Conservation (phyloP, 2,329 filamentous ascomycete genomes). For the Ophiobolus disseminans region DNA sequence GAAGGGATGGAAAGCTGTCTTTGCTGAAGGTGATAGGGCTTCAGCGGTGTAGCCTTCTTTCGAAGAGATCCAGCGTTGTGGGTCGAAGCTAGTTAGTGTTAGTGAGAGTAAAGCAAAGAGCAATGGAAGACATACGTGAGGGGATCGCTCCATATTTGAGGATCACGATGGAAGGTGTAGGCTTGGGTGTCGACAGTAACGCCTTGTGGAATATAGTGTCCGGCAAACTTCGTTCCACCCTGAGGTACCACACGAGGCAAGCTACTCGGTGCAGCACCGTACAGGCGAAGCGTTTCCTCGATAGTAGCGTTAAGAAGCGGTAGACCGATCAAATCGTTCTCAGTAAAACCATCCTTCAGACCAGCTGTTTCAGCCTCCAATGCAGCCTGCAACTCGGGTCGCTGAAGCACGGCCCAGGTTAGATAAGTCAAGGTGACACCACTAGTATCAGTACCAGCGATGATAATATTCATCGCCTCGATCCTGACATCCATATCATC, state of each 20-base stretch:
- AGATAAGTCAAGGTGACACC: constrained; percentile 45
- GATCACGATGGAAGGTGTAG: constrained; percentile 50
- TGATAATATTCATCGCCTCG: constrained; percentile 44
- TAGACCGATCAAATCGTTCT: constrained; percentile 42
- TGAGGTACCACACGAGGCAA: constrained; percentile 48
- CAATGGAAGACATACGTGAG: constrained; percentile 24
- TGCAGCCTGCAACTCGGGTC: constrained; percentile 23
- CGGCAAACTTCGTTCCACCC: constrained; percentile 44
- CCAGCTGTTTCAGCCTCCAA: constrained; percentile 32
- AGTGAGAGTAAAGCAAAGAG: neutral
- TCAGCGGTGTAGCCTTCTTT: constrained; percentile 30
- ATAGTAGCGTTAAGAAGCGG: constrained; percentile 49
- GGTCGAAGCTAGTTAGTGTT: constrained; percentile 38
- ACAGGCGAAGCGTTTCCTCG: constrained; percentile 50
- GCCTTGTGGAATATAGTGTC: constrained; percentile 47
- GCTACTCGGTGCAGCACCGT: constrained; percentile 44
- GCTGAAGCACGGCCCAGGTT: constrained; percentile 41
- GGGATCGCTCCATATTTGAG: constrained; percentile 35
- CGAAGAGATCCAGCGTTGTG: constrained; percentile 39
- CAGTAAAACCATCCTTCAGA: constrained; percentile 26
- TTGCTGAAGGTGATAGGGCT: constrained; percentile 40
- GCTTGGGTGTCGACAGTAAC: constrained; percentile 50
- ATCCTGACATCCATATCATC: constrained; percentile 43
- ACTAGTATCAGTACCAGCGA: constrained; percentile 47
- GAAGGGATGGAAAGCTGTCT: constrained; percentile 71